Conservation (phyloP, 768 basidiomycete genomes). For the Galerina sulciceps region DNA sequence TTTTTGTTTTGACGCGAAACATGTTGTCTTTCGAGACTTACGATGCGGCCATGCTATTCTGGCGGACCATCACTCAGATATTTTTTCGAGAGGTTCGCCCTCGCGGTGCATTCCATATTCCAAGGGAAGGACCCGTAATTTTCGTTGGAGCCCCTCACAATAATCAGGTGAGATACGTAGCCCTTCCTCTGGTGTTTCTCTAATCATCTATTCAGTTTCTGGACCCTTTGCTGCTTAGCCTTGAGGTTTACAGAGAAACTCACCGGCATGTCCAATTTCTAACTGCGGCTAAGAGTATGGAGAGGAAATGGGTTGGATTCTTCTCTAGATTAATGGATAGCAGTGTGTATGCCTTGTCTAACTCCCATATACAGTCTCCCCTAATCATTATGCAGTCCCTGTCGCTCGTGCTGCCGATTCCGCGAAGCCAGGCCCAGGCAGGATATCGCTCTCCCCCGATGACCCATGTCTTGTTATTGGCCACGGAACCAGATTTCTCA, state of each 20-base stretch:
- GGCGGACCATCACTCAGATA: constrained; percentile 84
- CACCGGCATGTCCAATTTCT: constrained; percentile 83
- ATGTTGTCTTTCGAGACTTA: constrained; percentile 44
- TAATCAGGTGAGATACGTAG: constrained; percentile 67
- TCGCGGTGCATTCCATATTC: constrained; percentile 93
- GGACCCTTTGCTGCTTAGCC: constrained; percentile 83
- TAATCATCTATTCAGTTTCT: constrained; percentile 66
- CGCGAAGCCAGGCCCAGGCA: constrained; percentile 76
- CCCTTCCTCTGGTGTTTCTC: not conserved
- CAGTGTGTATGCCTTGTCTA: constrained; percentile 56
- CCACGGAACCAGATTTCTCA: constrained; percentile 75
- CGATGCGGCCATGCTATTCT: constrained; percentile 82
- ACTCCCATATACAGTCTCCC: not conserved
- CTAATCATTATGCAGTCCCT: constrained; percentile 65
- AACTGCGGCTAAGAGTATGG: constrained; percentile 88
- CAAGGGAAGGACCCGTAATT: constrained; percentile 86
- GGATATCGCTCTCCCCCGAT: constrained; percentile 67
- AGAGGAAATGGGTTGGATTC: constrained; percentile 76
- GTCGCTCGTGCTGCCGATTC: constrained; percentile 91
- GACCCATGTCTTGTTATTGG: constrained; percentile 87
- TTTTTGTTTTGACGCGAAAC: constrained; percentile 4
- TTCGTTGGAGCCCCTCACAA: constrained; percentile 93
- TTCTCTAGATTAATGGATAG: constrained; percentile 85
- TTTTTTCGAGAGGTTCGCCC: constrained; percentile 97
- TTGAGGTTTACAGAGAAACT: constrained; percentile 87